Evolutionary conservation across 202 grass and related monocot genomes (phyloP), one percentile per base, ranked within the genome.

Genomic region (Bolboschoenoplectus hybrid): DNA sequence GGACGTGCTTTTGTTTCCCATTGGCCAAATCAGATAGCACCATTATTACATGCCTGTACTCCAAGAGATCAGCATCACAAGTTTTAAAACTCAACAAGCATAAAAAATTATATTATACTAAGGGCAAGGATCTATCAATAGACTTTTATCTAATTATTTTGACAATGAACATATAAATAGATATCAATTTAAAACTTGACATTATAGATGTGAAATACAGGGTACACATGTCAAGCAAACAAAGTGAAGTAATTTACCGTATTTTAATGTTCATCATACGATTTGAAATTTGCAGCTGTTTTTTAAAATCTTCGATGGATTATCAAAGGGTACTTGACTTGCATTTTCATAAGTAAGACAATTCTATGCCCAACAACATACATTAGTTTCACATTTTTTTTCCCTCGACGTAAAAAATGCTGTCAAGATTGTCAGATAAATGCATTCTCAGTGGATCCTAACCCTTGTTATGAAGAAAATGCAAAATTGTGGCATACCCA

Each of bases 11-110:
- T 77, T 96, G 91, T 82, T 94, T 98, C 52, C 96, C 96, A 84
- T 96, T 67, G 17, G 93, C 88, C 67, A 96, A 85, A 80, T 98
- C 96, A 90, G 94, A 92, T 89, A 98, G 85, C 87, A 90, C 83
- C 96, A 95, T 98, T 90, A 98, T 98, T 66, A 98, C 96, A 84
- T 94, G 96, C 72, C 96, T 98, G 93, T 80, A 91, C 85, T 80
- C 5, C 17, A 89, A 17, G 88, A 76, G 63, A 86, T 20, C 10
- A 81, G 45, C 35, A 73, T 81, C 56, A 83, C 17, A 34, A 32
- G 65, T 69, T 2, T 74, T 50, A 16, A 45, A 76, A 78, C 76
- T n/a, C 9, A 67, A 47, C 26, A 85, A 84, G 4, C 57, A 68
- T 57, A 12, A 65, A 51, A 63, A 40, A 82, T 36, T 57, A 69